These are phyloP conservation scores for Talaromyces trachyspermus DNA, from an alignment of 495 filamentous ascomycete species.

Conservation along the genomic window DNA sequence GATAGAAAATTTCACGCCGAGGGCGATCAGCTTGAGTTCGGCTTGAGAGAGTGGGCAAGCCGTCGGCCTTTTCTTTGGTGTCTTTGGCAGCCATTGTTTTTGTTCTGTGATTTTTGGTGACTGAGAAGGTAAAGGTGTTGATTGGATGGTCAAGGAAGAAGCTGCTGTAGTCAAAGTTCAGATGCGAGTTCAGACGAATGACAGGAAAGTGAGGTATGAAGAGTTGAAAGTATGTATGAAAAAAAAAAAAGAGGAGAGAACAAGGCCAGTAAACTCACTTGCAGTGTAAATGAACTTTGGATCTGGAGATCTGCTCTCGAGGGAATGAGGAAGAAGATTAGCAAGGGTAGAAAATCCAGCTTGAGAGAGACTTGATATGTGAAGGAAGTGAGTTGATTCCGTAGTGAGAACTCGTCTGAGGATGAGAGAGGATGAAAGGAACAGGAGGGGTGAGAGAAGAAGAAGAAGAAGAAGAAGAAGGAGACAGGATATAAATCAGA, in stretches of 20 bases:
- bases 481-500: no score
- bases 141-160: not conserved
- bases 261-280: no score
- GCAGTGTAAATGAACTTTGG: no score
- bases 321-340: not conserved
- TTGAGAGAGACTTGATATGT: not conserved
- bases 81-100: constrained; percentile 14
- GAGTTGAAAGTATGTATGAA: no score
- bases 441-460: not conserved
- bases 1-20: no score
- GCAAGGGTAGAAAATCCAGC: no score
- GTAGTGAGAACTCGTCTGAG: not conserved
- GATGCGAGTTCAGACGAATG: no score
- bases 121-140: constrained; percentile 10
- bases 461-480: not conserved
- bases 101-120: constrained; percentile 1
- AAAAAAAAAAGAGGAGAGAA: no score
- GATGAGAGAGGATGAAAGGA: not conserved
- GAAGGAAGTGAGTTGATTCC: not conserved
- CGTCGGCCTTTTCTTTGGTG: not conserved
- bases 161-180: no score
- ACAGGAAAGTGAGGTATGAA: not conserved
- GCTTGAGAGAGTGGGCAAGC: not conserved
- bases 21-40: constrained; percentile 18
- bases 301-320: no score